Conservation (phyloP, 306 rosid species). For the Glycine tomentella region DNA sequence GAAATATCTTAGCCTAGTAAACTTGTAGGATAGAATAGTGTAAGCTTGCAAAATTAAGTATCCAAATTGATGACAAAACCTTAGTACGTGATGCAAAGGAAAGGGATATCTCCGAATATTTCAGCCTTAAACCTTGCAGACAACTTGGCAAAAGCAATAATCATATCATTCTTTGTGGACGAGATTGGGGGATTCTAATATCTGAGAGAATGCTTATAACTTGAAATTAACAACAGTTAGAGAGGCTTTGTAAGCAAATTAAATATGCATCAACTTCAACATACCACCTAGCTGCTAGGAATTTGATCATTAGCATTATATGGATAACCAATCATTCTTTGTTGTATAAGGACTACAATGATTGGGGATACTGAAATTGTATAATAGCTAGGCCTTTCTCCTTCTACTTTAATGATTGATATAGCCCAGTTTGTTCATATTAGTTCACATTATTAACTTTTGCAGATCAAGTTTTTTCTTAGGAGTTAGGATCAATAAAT, state of each 20-base stretch:
- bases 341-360: too few species aligned
- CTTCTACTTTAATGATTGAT: not conserved
- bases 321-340: not conserved
- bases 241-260: too few species aligned
- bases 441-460: conserved; percentile 3
- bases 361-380: not conserved
- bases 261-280: too few species aligned
- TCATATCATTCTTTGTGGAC: conserved; percentile 14
- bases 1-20: not conserved
- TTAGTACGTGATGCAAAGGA: not conserved
- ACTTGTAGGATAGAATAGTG: conserved; percentile 15
- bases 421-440: conserved; percentile 7
- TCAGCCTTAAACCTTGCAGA: conserved; percentile 54
- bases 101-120: conserved; percentile 26
- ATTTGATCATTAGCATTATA: too few species aligned
- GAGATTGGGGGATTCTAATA: not conserved
- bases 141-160: conserved; percentile 45
- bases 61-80: not conserved
- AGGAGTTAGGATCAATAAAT: conserved; percentile 25
- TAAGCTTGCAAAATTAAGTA: conserved; percentile 33
- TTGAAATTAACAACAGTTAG: too few species aligned
- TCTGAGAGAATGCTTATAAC: conserved; percentile 37
- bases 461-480: conserved; percentile 23
- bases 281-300: too few species aligned
- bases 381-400: not conserved